Percentiles rank a stretch among this genome's conserved stretches.
These are phyloP conservation scores for Nicotiana noctiflora DNA, from an alignment of 257 asterid genomes.

Conservation along the genomic window DNA sequence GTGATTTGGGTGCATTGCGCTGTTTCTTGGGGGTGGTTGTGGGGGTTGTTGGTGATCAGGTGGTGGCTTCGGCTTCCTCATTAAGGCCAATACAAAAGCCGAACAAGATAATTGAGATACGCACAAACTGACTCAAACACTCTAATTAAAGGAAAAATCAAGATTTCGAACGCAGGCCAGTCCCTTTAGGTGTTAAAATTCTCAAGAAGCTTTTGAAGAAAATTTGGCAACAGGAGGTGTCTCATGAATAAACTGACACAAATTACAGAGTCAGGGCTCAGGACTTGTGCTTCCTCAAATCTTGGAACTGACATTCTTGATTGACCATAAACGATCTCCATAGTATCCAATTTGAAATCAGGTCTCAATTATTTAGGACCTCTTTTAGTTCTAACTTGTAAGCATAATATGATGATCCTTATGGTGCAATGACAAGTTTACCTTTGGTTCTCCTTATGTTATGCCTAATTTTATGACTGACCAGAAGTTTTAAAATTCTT, in stretches of 20 bases:
- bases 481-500: neutral
- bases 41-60: slow-evolving; percentile 11
- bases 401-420: neutral
- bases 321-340: neutral
- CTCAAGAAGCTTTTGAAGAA: neutral
- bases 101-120: neutral
- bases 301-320: neutral
- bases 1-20: slow-evolving; percentile 6
- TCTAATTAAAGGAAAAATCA: neutral
- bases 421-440: neutral
- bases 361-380: neutral
- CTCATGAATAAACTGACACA: neutral
- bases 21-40: neutral
- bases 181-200: neutral
- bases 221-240: neutral
- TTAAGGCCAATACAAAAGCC: slow-evolving; percentile 60
- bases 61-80: slow-evolving; percentile 47
- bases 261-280: neutral
- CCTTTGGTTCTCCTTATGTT: neutral
- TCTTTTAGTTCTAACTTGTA: neutral
- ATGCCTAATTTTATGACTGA: slow-evolving; percentile 3
- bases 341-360: neutral
- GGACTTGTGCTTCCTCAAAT: neutral
- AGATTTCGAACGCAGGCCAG: neutral
- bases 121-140: neutral